Base-by-base conservation (phyloP, 495 filamentous ascomycete genomes). In the Hypomontagnella submonticulosa region DNA sequence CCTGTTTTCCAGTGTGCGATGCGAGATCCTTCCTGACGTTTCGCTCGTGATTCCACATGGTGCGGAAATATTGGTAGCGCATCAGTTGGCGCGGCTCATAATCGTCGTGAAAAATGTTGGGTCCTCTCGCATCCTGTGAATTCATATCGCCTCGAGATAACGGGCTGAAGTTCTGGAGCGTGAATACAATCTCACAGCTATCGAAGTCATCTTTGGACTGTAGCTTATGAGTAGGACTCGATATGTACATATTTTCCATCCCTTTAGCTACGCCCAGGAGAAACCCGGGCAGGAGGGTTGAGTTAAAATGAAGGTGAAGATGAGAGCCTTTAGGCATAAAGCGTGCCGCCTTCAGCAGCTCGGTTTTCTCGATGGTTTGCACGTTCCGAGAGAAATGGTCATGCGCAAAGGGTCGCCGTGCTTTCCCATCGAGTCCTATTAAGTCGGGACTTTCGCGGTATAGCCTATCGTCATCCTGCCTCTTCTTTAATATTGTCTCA, bases 301-400 rank as follows among this genome's bases (percentile, higher is more conserved):
- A 79, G 69, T 86, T 86, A 71, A 85, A 86, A 62, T 86, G 83
- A 32, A 84, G 78, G 69, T 86, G 83, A 7, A 86, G 75, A 58
- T 86, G 83, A 19, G 80, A 77, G 23, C 82, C 83, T 55, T 86
- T 86, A 36, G 83, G 83, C 76, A 84, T 78, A 59, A 53, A 43
- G 16, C 69, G 74, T 34, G 78, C 76, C 7, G 80, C 70, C 18
- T 70, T 66, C 38, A 82, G 75, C 33, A 86, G 58, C 48, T 66
- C 50, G 3, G 83, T 83, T 38, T 77, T 30, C 47, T 80, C 72
- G 63, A 85, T 83, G 37, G 79, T 57, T 41, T 80, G 71, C 61
- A 75, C 70, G 52, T 82, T 85, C 44, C 69, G 55, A n/a, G 66
- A 70, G 64, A 82, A 85, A 67, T 82, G 82, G 44, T 83, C 79